These are phyloP conservation scores for Cavenderia fasciculata DNA, from an alignment of 78 protist species.

Conservation along the genomic window DNA sequence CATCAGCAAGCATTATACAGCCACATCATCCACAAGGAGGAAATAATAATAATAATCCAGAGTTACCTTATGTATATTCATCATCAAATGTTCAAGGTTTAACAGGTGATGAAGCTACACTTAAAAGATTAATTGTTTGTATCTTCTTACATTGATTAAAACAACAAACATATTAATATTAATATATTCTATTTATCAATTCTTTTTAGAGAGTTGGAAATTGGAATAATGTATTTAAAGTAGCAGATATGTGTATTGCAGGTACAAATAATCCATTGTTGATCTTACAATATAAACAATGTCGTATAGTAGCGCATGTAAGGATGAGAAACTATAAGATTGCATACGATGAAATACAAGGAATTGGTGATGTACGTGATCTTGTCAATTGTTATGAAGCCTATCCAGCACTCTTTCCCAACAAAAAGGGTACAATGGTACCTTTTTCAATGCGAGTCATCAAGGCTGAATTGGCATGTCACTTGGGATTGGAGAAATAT, in stretches of 20 bases:
- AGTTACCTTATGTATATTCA: too few relatives aligned
- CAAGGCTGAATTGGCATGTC: conserved; percentile 60
- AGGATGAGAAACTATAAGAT: conserved; percentile 45
- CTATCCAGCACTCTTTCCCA: conserved; percentile 39
- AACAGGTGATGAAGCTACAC: conserved; percentile 54
- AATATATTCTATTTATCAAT: neutral
- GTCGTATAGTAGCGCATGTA: conserved; percentile 61
- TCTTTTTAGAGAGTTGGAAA: conserved; percentile 40
- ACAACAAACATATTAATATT: neutral
- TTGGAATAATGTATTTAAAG: conserved; percentile 73
- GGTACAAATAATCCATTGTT: conserved; percentile 50
- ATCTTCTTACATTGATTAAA: neutral
- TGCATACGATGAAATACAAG: conserved; percentile 59
- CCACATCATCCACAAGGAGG: too few relatives aligned
- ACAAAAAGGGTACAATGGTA: conserved; percentile 51
- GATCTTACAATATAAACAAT: conserved; percentile 58
- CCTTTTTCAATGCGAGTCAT: conserved; percentile 68
- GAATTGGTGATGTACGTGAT: conserved; percentile 58
- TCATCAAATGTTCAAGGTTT: too few relatives aligned
- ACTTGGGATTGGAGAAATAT: conserved; percentile 35
- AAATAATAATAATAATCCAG: too few relatives aligned
- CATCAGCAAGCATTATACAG: too few relatives aligned
- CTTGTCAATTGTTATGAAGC: conserved; percentile 51
- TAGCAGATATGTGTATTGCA: conserved; percentile 71
- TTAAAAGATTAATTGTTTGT: conserved; percentile 43